These are phyloP conservation scores for Ochetophila trinervis DNA, from an alignment of 306 rosid species.

Conservation along the genomic window DNA sequence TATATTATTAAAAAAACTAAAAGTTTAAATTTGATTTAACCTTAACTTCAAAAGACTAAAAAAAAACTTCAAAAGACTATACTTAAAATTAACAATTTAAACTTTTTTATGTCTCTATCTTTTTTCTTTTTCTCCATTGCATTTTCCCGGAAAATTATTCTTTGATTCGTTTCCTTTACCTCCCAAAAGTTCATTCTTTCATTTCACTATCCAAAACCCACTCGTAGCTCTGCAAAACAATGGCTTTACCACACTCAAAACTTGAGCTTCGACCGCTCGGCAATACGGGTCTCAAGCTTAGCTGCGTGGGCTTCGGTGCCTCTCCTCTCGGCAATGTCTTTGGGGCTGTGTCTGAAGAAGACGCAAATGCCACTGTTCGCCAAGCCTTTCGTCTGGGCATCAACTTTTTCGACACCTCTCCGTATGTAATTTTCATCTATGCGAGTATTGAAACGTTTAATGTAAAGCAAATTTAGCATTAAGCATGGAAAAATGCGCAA, in stretches of 20 bases:
- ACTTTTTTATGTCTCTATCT: too few species aligned
- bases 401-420: conserved; percentile 94
- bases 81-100: too few species aligned
- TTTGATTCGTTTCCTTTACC: background rate
- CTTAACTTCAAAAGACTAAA: too few species aligned
- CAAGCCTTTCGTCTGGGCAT: conserved; percentile 71
- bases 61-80: too few species aligned
- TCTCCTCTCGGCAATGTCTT: conserved; percentile 92
- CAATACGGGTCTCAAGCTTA: conserved; percentile 75
- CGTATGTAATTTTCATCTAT: conserved; percentile 36
- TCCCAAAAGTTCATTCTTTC: too few species aligned
- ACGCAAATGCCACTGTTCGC: conserved; percentile 70
- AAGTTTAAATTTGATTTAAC: too few species aligned
- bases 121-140: background rate
- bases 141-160: conserved; percentile 20
- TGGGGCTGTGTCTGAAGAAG: conserved; percentile 64
- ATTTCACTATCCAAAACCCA: background rate
- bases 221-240: background rate
- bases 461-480: too few species aligned
- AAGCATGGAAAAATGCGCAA: too few species aligned
- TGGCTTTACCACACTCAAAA: conserved; percentile 33
- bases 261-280: conserved; percentile 68
- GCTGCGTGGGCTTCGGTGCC: conserved; percentile 86
- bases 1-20: too few species aligned
- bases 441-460: background rate